Evolutionary conservation across 805 yeast genomes (phyloP).

Genomic region (Osmozyma mogii): DNA sequence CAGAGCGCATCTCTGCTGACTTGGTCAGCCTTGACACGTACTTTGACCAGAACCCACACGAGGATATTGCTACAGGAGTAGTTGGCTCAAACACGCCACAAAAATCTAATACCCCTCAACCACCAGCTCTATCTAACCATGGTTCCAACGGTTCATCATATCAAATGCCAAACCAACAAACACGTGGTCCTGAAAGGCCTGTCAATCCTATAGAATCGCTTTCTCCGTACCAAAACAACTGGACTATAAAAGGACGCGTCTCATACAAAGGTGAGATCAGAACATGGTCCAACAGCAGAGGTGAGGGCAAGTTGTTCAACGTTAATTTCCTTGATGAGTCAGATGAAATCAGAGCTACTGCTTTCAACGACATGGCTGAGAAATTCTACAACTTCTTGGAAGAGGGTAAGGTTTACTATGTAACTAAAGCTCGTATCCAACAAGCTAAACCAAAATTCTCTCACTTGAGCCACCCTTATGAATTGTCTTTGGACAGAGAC

Average conservation of each 20-base stretch:
- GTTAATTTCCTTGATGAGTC: constrained; percentile 88
- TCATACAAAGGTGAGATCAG: constrained; percentile 81
- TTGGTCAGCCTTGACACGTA: constrained; percentile 47
- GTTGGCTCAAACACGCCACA: constrained; percentile 11
- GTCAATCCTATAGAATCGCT: constrained; percentile 75
- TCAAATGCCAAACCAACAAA: too few species aligned
- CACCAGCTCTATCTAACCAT: constrained; percentile 6
- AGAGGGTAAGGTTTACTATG: constrained; percentile 84
- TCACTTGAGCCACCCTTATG: constrained; percentile 80
- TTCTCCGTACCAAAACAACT: constrained; percentile 82
- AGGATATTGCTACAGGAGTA: constrained; percentile 25
- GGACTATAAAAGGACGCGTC: constrained; percentile 93
- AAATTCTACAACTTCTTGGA: constrained; percentile 65
- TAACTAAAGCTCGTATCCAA: constrained; percentile 73
- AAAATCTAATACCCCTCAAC: constrained; percentile 8
- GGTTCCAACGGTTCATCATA: constrained; percentile 5
- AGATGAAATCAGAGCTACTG: constrained; percentile 93
- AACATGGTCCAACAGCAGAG: constrained; percentile 79
- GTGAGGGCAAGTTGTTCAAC: constrained; percentile 85
- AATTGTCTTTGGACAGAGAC: constrained; percentile 73
- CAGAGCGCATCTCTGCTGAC: constrained; percentile 27
- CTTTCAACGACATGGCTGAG: constrained; percentile 82
- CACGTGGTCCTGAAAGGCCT: constrained; percentile 23
- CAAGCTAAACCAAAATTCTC: constrained; percentile 83
- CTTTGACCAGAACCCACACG: constrained; percentile 51